Base-by-base conservation (phyloP, 306 rosid species). In the Sechiopsis laciniata region DNA sequence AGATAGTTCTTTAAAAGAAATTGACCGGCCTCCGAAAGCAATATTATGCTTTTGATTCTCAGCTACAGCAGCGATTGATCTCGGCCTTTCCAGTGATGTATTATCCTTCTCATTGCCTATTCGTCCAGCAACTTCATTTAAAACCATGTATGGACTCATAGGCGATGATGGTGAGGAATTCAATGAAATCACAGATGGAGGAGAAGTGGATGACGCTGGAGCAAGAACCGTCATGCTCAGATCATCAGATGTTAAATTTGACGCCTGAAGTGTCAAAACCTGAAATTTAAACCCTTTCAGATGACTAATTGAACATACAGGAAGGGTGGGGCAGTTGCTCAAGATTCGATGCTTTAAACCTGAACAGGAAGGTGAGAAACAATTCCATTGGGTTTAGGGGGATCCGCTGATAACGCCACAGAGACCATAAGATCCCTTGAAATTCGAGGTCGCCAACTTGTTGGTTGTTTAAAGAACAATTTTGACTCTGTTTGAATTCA, bases 231-330 rank as follows among this genome's bases (percentile, higher is more conserved):
- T 95, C 80, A 91, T 79, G 78, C 88, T 89, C 73, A 91, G 90
- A 86, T 89, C 96, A 82, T 89, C 92, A 19, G 90, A 82, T 60
- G 96, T 95, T 85, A 95, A 81, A 84, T 95, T 95, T 79, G 99
- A 89, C 75, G 89, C 97, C 87, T 95, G 95, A 77, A 95, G 92
- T 65, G 97, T 91, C 80, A 95, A 80, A 72, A 91, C 92, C 99
- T 95, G 92, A 75, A 68, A 83, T 84, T 78, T 80, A 72, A 79
- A 83, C 81, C 46, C 35, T 65, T 12, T 74, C 29, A 63, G 74
- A 48, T 74, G 66, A 83, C 53, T 55, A 71, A 55, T 69, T 15
- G 17, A 12, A 69, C 45, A 69, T 17, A 20, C 14, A 5, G 1
- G 17, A 8, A 50, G 70, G 15, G 7, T 54, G 55, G 9, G 7